Conservation (phyloP, 768 basidiomycete genomes). For the Candolleomyces eurysporus region DNA sequence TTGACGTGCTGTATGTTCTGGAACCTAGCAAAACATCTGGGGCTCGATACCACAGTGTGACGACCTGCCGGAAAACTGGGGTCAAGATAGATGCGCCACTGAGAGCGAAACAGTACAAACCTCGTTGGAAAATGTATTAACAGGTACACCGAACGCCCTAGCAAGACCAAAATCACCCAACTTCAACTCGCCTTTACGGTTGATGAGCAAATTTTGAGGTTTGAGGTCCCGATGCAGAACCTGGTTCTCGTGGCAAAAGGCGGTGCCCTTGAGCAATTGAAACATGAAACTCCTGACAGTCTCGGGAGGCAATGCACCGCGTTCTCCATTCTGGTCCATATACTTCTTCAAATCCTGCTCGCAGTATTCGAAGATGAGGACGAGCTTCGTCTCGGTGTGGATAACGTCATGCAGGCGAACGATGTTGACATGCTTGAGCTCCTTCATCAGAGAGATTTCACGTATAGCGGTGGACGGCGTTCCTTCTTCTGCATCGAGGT, state of each 20-base stretch:
- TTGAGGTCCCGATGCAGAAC: constrained; percentile 98
- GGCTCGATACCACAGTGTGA: constrained; percentile 98
- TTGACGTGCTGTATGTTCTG: constrained; percentile 95
- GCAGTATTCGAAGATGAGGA: constrained; percentile 97
- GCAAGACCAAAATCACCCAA: constrained; percentile 98
- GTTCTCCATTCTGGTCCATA: constrained; percentile 97
- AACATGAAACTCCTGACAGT: constrained; percentile 98
- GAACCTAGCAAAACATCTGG: constrained; percentile 97
- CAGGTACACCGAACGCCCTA: constrained; percentile 96
- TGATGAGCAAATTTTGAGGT: constrained; percentile 97
- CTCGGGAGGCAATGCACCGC: constrained; percentile 86
- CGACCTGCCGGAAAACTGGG: constrained; percentile 58
- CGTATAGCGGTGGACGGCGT: constrained; percentile 98
- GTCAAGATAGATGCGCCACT: neutral
- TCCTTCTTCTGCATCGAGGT: constrained; percentile 98
- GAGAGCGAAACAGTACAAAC: constrained; percentile 28
- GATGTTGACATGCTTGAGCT: constrained; percentile 98
- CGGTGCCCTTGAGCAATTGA: constrained; percentile 94
- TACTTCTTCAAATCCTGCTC: constrained; percentile 99
- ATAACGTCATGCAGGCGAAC: constrained; percentile 98
- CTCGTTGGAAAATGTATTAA: constrained; percentile 99
- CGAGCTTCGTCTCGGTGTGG: constrained; percentile 96
- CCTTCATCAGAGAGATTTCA: constrained; percentile 99
- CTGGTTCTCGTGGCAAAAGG: constrained; percentile 98
- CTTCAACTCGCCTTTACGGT: constrained; percentile 94